Base-by-base conservation (phyloP, 192 early-diverging fungal genomes). In the Geosiphon pyriformis region DNA sequence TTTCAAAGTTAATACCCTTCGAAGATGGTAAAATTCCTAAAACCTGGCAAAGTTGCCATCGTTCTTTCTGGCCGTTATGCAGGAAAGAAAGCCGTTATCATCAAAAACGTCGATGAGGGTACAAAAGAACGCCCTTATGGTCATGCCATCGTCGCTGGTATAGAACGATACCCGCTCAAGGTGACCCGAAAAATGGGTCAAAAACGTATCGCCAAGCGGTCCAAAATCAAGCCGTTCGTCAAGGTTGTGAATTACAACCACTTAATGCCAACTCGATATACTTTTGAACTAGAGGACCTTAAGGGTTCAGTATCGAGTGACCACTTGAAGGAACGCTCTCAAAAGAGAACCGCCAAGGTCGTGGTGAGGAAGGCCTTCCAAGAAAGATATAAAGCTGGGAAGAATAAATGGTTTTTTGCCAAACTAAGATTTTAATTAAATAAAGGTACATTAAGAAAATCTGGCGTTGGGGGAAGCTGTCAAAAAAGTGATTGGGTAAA, bases 381-480 rank as follows among this genome's bases (percentile, higher is more conserved):
- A 87, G 93, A 97, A 83, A 88, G 94, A 77, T 95, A 98, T 87
- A 87, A 90, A 76, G 83, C 85, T 73, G 97, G 97, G 81, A 99
- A 98, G 91, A 98, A 96, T 90, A 94, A 94, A 88, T 99, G 97
- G 97, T 99, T 99, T 93, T 99, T 99, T 86, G 89, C 90, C 83
- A 99, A 99, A 89, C 92, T 99, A 70, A 85, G 90, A 74, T 93
- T 93, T 87, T 92, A 89, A 91, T 59, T 72, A 59, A 6, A 42
- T 42, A 42, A n/a, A n/a, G n/a, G n/a, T n/a, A n/a, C n/a, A n/a
- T n/a, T n/a, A n/a, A n/a, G n/a, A n/a, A n/a, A n/a, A n/a, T n/a
- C n/a, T n/a, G n/a, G n/a, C n/a, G n/a, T n/a, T n/a, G n/a, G n/a
- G n/a, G n/a, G n/a, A n/a, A n/a, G n/a, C n/a, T n/a, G n/a, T n/a